Base-by-base conservation (phyloP, 2,329 filamentous ascomycete genomes). In the Nemania diffusa region DNA sequence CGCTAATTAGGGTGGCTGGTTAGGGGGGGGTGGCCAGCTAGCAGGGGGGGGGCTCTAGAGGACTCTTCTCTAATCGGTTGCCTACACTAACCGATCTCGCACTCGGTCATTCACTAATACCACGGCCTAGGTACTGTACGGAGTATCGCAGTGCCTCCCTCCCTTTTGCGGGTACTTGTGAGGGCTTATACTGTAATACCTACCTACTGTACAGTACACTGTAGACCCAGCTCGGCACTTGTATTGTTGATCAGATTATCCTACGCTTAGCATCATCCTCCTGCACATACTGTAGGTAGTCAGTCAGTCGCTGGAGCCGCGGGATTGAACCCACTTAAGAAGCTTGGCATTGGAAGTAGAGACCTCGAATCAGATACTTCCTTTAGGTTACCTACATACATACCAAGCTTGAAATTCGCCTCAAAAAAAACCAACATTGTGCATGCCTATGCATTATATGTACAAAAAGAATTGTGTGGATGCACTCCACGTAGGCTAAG, bases 341-440 rank as follows among this genome's bases (percentile, higher is more conserved):
- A 46, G n/a, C 58, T 62, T 62, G 37, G 58, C 50, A 37, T 24
- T 55, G 9, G 27, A 62, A 34, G 46, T 44, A 44, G 3, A 20
- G 5, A 15, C 34, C 6, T 13, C 34, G 34, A 40, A 40, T 40
- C 34, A 40, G 11, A 13, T 40, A 13, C 5, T 13, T 40, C 34
- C 6, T 13, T n/a, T n/a, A n/a, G n/a, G n/a, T n/a, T 44, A 44
- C 17, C 4, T 44, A n/a, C 40, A n/a, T 44, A 26, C 34, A 51
- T 51, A 27, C 50, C 27, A 17, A 7, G 29, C 27, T 52, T 20
- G 15, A 29, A 52, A 53, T 53, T 53, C 22, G 32, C 34, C 53
- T 27, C 34, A 56, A 53, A 5, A 44, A 22, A n/a, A n/a, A n/a
- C n/a, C 24, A 37, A 50, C 20, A 46, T 32, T 32, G 40, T 26